Base-by-base conservation (phyloP, 768 basidiomycete species). In the Trametes gibbosa region DNA sequence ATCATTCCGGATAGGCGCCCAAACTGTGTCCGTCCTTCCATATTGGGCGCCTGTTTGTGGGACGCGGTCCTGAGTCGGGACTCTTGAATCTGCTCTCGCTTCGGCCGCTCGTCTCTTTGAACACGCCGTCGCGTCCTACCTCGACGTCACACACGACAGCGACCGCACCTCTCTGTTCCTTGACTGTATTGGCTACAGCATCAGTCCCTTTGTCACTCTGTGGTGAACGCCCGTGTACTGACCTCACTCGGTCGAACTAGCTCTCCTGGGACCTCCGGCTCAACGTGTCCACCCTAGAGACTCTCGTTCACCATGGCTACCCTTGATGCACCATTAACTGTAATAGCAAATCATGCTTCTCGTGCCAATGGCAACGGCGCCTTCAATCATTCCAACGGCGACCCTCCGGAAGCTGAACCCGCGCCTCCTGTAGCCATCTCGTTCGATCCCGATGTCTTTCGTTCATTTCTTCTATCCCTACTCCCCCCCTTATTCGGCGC, bases 401-500 rank as follows among this genome's bases (percentile, higher is more conserved):
- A 56, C 2, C 41, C 59, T 6, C 70, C 67, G 56, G 73, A 75
- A 50, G 65, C 64, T 43, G 58, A 65, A 29, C 70, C 75, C 53
- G 74, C 75, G 63, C 66, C 43, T 23, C 41, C 51, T 17, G 43
- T 80, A 7, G 68, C 79, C 25, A 69, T 73, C 13, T 68, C 79
- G 34, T 92, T 92, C 71, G 90, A 94, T 72, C 71, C 87, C 10
- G 77, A 81, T 27, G 72, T 87, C 56, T 91, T 95, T 70, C 83
- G 81, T 59, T 74, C 79, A 9, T 95, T 93, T 73, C 77, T 95
- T 29, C 75, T 82, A 41, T 77, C 83, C 0, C 77, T 95, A 23
- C 76, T 95, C 2, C 92, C 93, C 1, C 88, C 91, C 12, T 81
- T 93, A 1, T 79, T 95, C n/a, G 91, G 85, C n/a, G 86, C 90